Percentiles rank a stretch among this genome's conserved stretches.
phyloP scores from a whole-genome alignment of 2,329 filamentous ascomycete genomes.

The Trichoderma gracile region DNA sequence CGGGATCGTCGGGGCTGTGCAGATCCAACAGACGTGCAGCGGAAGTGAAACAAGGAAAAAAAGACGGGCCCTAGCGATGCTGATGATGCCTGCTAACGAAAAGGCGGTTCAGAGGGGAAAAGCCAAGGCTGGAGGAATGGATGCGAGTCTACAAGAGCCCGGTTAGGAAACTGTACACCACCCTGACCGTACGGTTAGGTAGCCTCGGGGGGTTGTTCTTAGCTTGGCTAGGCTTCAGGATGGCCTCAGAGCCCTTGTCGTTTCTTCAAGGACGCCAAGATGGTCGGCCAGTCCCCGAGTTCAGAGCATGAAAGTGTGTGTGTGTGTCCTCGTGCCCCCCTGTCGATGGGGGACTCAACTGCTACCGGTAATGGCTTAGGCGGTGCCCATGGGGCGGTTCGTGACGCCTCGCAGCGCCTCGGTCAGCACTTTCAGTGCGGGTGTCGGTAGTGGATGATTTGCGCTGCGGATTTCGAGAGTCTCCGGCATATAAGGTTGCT shows the following conservation, averaged over 20 bases:
- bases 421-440: conserved; percentile 1
- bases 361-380: too few relatives aligned
- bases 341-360: too few relatives aligned
- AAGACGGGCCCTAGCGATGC: background rate
- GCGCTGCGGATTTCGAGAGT: background rate
- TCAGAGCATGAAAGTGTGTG: background rate
- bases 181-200: background rate
- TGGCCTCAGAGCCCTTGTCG: background rate
- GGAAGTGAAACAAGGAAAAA: background rate
- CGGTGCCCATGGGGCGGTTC: background rate
- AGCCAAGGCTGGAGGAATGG: background rate
- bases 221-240: background rate
- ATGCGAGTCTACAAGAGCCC: background rate
- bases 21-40: background rate
- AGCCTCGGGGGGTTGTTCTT: background rate
- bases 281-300: background rate
- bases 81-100: background rate
- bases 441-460: background rate
- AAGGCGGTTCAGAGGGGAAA: too few relatives aligned
- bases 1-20: conserved; percentile 1
- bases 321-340: background rate
- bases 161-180: too few relatives aligned
- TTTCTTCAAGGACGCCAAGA: background rate
- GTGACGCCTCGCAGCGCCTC: background rate
- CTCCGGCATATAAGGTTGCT: background rate